Evolutionary conservation across 495 filamentous ascomycete species (phyloP).

Genomic region (Podospora sp.): DNA sequence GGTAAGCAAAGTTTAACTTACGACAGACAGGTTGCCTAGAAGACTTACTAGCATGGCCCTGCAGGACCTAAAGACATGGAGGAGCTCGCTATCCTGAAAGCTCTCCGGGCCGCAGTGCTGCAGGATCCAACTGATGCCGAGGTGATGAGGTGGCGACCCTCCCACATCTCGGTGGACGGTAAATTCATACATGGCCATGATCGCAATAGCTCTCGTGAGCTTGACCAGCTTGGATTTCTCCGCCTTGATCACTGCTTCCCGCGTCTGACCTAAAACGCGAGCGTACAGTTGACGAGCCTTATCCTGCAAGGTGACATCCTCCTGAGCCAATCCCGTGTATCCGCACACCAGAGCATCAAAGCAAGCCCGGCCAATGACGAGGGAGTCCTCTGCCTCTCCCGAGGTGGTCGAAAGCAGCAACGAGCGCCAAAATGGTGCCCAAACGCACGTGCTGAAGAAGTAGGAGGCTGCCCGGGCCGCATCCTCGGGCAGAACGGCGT

Average conservation of each 20-base stretch:
- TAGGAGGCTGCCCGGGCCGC: constrained; percentile 1
- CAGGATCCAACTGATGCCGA: neutral
- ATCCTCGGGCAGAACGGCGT: neutral
- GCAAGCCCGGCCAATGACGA: neutral
- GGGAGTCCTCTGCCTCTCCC: neutral
- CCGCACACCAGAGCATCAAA: constrained; percentile 7
- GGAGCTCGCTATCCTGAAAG: neutral
- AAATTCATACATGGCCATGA: constrained; percentile 17
- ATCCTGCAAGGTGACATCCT: neutral
- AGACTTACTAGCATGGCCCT: constrained; percentile 3
- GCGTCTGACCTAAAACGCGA: neutral
- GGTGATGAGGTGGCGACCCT: neutral
- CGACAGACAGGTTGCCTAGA: neutral
- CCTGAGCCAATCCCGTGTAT: neutral
- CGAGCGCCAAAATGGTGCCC: constrained; percentile 22
- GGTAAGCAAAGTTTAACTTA: neutral
- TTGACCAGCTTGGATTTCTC: neutral
- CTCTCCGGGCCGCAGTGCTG: constrained; percentile 10
- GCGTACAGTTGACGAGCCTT: constrained; percentile 2
- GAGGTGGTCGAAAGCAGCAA: neutral
- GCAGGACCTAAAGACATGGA: constrained; percentile 1
- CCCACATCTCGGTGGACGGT: constrained; percentile 2
- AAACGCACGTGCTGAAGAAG: constrained; percentile 12
- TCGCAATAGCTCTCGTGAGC: neutral
- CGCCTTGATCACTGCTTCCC: neutral